Evolutionary conservation across 2,329 filamentous ascomycete genomes (phyloP), one percentile per base, ranked within the genome.

Genomic region (Aureobasidium pullulans): DNA sequence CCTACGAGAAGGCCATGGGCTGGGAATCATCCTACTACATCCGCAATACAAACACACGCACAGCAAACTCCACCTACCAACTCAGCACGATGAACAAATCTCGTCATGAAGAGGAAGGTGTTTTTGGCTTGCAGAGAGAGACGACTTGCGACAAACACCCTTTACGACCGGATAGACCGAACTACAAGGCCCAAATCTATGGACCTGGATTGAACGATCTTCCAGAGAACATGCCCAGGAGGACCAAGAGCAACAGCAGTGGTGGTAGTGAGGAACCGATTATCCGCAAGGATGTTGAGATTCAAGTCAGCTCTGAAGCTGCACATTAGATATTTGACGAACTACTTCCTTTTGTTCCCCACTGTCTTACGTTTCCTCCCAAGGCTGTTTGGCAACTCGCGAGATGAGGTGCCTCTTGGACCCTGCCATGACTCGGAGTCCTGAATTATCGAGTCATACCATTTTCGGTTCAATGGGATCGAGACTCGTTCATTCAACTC

Each of bases 1-100:
- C 62, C 31, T 66, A 67, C 56, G 58, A 66, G 39, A 62, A 66
- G 32, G 65, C 65, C 7, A 63, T 67, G 57, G 65, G 66, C 3
- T 64, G 62, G n/a, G 46, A 60, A 3, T 62, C 61, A 3, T 61
- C 39, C 15, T 46, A 43, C 28, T 43, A 60, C 11, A 9, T 59
- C 47, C 47, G 23, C 15, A 49, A 48, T n/a, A 58, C 28, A 2
- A 48, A 48, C 4, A 43, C 34, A 1, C 19, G 42, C 9, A 37
- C 31, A 13, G 29, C 13, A 7, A 39, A 39, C 19, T 13, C 15
- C 16, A 37, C 31, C 0, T 42, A 34, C 16, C 46, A 31, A 19
- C 16, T 49, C 9, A 32, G 29, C 23, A 28, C 46, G 7, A 23
- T 48, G 29, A 23, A 37, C 4, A 39, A 44, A 36, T 37, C 23